Percentiles rank a stretch among this genome's conserved stretches.
phyloP scores from a whole-genome alignment of 345 rosid genomes.

The Noccaea bulbosa region DNA sequence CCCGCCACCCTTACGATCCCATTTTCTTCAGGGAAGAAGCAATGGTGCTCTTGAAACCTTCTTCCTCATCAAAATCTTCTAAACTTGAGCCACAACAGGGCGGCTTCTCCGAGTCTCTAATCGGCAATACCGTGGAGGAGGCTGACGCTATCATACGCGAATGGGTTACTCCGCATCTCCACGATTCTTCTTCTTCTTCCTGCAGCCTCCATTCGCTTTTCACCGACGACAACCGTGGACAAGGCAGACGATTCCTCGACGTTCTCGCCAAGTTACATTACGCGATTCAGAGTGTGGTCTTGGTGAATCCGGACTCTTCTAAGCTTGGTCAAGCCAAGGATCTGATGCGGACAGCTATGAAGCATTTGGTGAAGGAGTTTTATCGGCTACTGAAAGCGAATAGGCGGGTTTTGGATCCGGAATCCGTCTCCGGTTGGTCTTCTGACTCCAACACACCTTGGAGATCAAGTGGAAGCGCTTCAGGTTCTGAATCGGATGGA shows the following conservation, averaged over 20 bases:
- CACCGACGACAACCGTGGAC: slow-evolving; percentile 46
- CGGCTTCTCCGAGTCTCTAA: slow-evolving; percentile 53
- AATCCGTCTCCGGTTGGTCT: slow-evolving; percentile 52
- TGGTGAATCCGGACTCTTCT: slow-evolving; percentile 43
- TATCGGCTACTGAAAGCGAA: slow-evolving; percentile 54
- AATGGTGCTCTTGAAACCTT: slow-evolving; percentile 39
- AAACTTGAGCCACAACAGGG: slow-evolving; percentile 24
- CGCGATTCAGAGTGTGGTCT: slow-evolving; percentile 52
- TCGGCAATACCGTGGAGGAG: slow-evolving; percentile 51
- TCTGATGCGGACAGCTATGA: slow-evolving; percentile 70
- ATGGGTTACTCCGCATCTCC: slow-evolving; percentile 46
- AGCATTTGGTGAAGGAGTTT: slow-evolving; percentile 64
- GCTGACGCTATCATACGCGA: slow-evolving; percentile 49
- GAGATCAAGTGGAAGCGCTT: slow-evolving; percentile 6
- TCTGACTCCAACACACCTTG: slow-evolving; percentile 27
- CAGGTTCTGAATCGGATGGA: slow-evolving; percentile 27
- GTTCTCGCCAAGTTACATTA: slow-evolving; percentile 52
- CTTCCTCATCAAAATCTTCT: slow-evolving; percentile 9
- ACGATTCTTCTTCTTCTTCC: slow-evolving; percentile 19
- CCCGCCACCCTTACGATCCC: not conserved
- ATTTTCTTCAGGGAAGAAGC: slow-evolving; percentile 15
- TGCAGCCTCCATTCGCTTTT: slow-evolving; percentile 49
- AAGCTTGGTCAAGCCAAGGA: slow-evolving; percentile 55
- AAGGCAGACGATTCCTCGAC: slow-evolving; percentile 57
- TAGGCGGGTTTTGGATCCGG: slow-evolving; percentile 47